These are phyloP conservation scores for Meyerozyma athensensis DNA, from an alignment of 1,139 yeast genomes.

Conservation along the genomic window DNA sequence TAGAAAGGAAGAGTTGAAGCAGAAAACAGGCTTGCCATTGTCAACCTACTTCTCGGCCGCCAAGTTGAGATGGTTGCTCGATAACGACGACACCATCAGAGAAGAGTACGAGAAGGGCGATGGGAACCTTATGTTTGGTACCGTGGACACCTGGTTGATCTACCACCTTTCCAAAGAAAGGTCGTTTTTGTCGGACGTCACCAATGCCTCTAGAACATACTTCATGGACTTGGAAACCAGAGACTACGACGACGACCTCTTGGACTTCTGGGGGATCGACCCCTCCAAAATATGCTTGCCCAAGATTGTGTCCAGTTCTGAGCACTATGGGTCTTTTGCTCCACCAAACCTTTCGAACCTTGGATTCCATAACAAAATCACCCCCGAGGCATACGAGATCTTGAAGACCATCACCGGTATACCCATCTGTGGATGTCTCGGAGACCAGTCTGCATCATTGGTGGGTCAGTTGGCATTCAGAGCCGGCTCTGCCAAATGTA, in stretches of 20 bases:
- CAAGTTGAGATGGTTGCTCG: constrained; percentile 84
- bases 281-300: constrained; percentile 68
- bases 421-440: constrained; percentile 87
- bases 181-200: constrained; percentile 76
- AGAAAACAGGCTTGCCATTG: constrained; percentile 78
- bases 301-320: constrained; percentile 74
- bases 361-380: constrained; percentile 49
- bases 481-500: constrained; percentile 87
- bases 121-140: constrained; percentile 78
- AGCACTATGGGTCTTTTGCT: constrained; percentile 67
- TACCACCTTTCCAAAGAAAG: constrained; percentile 76
- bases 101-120: constrained; percentile 73
- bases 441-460: constrained; percentile 91
- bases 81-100: constrained; percentile 66
- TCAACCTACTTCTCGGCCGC: constrained; percentile 92
- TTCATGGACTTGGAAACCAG: constrained; percentile 78
- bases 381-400: constrained; percentile 49
- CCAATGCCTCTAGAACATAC: constrained; percentile 90
- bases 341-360: constrained; percentile 52
- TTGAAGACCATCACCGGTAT: constrained; percentile 47
- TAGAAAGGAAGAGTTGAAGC: constrained; percentile 51
- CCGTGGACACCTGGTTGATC: constrained; percentile 92
- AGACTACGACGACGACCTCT: constrained; percentile 71
- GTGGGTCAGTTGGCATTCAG: constrained; percentile 88
- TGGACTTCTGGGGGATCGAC: constrained; percentile 78